These are phyloP conservation scores for Serendipita sp. DNA, from an alignment of 768 basidiomycete species.

Conservation along the genomic window DNA sequence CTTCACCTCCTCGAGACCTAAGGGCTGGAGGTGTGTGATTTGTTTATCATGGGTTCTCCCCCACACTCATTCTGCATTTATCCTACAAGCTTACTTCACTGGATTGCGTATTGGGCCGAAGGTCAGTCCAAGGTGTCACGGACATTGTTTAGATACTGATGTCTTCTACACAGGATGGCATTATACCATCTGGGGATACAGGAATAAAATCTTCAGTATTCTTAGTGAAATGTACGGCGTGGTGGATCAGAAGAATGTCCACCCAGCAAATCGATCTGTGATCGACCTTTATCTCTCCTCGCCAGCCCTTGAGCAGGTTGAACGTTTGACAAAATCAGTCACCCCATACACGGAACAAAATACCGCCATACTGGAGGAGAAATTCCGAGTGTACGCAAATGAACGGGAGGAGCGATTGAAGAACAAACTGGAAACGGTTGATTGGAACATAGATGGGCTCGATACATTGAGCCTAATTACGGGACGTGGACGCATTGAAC, in stretches of 20 bases:
- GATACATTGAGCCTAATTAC: no score
- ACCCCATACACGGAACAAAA: constrained; percentile 10
- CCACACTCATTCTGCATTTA: no score
- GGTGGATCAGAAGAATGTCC: not conserved
- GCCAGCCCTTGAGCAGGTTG: constrained; percentile 6
- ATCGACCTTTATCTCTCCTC: constrained; percentile 18
- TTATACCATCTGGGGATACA: constrained; percentile 9
- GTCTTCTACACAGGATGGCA: constrained; percentile 14
- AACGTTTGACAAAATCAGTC: constrained; percentile 8
- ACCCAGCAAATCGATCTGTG: constrained; percentile 14
- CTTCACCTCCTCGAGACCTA: constrained; percentile 14
- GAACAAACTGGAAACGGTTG: no score
- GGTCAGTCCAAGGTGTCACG: constrained; percentile 13
- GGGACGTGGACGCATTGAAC: constrained; percentile 15
- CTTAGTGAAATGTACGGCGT: constrained; percentile 13
- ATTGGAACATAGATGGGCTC: no score
- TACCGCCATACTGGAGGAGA: constrained; percentile 15
- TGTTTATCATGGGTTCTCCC: no score
- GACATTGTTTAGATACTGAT: no score
- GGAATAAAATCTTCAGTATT: constrained; percentile 9
- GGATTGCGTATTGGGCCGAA: constrained; percentile 23
- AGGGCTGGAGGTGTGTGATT: no score
- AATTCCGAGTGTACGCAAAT: constrained; percentile 17
- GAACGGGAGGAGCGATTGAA: not conserved
- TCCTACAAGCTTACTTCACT: constrained; percentile 16